phyloP scores from a whole-genome alignment of 306 rosid species.

The Rubus parviflorus region DNA sequence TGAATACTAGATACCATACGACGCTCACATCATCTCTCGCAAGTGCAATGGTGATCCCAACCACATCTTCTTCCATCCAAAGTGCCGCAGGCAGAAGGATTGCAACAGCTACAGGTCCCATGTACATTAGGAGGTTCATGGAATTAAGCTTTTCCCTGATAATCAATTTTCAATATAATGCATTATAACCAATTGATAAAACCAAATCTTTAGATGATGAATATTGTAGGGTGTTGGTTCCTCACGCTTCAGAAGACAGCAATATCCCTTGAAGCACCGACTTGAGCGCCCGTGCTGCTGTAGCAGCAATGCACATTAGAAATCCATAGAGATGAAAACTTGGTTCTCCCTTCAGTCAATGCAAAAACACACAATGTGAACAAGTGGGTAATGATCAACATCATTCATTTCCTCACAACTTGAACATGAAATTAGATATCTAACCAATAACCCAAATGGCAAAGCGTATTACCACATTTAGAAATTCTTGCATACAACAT shows the following conservation, averaged over 20 bases:
- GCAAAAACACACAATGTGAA: conserved; percentile 14
- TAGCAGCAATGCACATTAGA: conserved; percentile 80
- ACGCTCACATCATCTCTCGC: conserved; percentile 87
- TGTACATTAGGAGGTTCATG: conserved; percentile 96
- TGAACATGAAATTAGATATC: background rate
- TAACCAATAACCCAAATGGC: background rate
- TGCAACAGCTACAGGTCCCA: conserved; percentile 92
- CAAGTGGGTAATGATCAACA: no score
- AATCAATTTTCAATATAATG: background rate
- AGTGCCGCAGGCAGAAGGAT: conserved; percentile 98
- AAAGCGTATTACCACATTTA: background rate
- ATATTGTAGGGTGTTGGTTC: background rate
- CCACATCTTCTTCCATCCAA: conserved; percentile 86
- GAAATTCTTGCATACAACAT: background rate
- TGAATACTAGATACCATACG: conserved; percentile 86
- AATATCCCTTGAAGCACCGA: conserved; percentile 92
- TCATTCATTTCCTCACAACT: background rate
- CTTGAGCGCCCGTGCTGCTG: conserved; percentile 95
- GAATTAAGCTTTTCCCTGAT: conserved; percentile 93
- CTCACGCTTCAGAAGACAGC: conserved; percentile 95
- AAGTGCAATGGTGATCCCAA: conserved; percentile 89
- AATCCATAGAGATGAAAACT: conserved; percentile 97
- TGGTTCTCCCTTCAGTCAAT: conserved; percentile 79
- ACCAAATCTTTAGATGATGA: background rate
- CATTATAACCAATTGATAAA: conserved; percentile 12